Percentiles rank a stretch among this genome's conserved stretches.
Evolutionary conservation across 169 alveolate genomes (phyloP).

Genomic region (Plasmodium vivax): DNA sequence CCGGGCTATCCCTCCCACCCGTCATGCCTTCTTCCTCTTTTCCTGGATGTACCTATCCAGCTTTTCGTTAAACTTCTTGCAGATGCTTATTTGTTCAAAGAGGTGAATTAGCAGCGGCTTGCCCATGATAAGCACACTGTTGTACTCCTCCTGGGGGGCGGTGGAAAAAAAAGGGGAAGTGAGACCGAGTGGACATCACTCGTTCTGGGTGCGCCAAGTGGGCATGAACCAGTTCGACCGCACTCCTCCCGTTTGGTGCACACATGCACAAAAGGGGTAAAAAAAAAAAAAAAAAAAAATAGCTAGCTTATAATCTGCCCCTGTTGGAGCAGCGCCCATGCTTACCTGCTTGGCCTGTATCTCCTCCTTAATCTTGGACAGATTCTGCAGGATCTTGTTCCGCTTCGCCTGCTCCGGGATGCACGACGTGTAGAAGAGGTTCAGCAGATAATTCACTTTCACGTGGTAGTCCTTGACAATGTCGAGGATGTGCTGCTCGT

Average conservation of each 20-base stretch:
- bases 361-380: constrained; percentile 59
- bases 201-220: not conserved
- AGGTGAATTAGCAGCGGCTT: constrained; percentile 63
- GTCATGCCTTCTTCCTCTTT: constrained; percentile 45
- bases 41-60: constrained; percentile 61
- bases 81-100: constrained; percentile 64
- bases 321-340: not conserved
- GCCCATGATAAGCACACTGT: constrained; percentile 66
- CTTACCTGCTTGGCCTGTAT: constrained; percentile 61
- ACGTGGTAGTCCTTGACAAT: constrained; percentile 66
- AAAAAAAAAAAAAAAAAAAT: not conserved
- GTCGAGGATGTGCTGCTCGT: constrained; percentile 60
- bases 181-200: not conserved
- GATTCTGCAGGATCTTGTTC: constrained; percentile 44
- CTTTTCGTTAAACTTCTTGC: constrained; percentile 69
- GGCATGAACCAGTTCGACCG: not conserved
- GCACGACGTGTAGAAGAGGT: constrained; percentile 58
- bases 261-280: too few species aligned
- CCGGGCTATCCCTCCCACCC: not conserved
- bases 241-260: not conserved
- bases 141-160: constrained; percentile 38
- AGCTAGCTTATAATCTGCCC: not conserved
- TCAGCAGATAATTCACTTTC: constrained; percentile 56
- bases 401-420: constrained; percentile 58
- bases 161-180: not conserved